Conservation (phyloP, 805 yeast species). For the Tetrapisispora phaffii region DNA sequence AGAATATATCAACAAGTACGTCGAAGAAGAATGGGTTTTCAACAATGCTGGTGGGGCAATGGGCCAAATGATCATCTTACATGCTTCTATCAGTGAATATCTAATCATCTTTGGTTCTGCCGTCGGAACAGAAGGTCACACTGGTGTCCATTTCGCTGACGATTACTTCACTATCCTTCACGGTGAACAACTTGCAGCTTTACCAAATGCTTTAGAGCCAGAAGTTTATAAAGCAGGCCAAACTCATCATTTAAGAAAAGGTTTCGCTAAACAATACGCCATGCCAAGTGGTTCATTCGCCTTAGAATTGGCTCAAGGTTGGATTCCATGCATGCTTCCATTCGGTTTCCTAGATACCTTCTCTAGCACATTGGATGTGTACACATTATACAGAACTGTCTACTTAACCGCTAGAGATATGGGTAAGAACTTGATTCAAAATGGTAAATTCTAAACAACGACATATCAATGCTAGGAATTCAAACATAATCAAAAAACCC, state of each 20-base stretch:
- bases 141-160: conserved; percentile 93
- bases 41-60: conserved; percentile 98
- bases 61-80: conserved; percentile 92
- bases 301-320: conserved; percentile 93
- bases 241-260: conserved; percentile 67
- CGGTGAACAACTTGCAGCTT: conserved; percentile 71
- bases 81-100: conserved; percentile 90
- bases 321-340: conserved; percentile 97
- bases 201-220: conserved; percentile 50
- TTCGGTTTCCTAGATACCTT: conserved; percentile 81
- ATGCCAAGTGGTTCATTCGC: conserved; percentile 83
- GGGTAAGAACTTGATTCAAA: conserved; percentile 48
- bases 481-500: background rate
- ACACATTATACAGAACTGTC: conserved; percentile 58
- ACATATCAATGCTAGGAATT: background rate
- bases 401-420: conserved; percentile 72
- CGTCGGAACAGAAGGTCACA: conserved; percentile 91
- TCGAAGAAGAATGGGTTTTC: conserved; percentile 83
- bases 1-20: conserved; percentile 56
- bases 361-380: conserved; percentile 70
- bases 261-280: conserved; percentile 69
- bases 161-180: conserved; percentile 87
- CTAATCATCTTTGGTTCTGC: conserved; percentile 89
- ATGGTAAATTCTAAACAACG: conserved; percentile 61
- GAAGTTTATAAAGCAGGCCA: conserved; percentile 82